Base-by-base conservation (phyloP, 225 moss, liverwort and hornwort species). In the Physcomitrium patens region DNA sequence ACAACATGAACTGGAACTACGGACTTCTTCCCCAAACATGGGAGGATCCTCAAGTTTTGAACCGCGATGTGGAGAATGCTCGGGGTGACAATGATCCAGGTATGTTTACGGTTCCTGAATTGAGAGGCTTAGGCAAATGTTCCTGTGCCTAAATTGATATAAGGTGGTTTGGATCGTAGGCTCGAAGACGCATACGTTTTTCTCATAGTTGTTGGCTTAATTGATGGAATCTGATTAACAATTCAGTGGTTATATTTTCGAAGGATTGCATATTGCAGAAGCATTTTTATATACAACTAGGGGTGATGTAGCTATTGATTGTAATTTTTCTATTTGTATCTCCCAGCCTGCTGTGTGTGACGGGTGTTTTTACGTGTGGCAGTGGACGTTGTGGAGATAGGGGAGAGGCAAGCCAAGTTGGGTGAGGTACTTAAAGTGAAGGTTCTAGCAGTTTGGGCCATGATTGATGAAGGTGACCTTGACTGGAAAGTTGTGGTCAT, bases 311-410 rank as follows among this genome's bases (percentile, higher is more conserved):
- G 31, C 60, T 72, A 15, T 28, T 49, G 14, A 49, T 26, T 52
- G 61, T 52, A 20, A 10, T 52, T 8, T 4, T 48, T 28, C 24
- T 26, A 10, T 46, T 43, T 37, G 31, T 37, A 37, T 37, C 5
- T 16, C n/a, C n/a, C 19, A 62, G 56, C 31, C 69, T 67, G 56
- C 63, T 78, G 18, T 62, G 61, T 37, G 31, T 37, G 31, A 37
- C 31, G 54, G 31, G 31, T 37, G 7, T 37, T 37, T 37, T 44
- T 47, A 20, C 26, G 4, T 67, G 65, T 76, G 47, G 71, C 85
- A 95, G 95, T 99, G 85, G 97, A 99, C 63, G 87, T 99, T 63
- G 95, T 99, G 67, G 97, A 99, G 84, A 99, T 99, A 71, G 95
- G 97, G 31, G 95, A 99, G 66, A 93, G 79, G 75, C 83, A 89